Base-by-base conservation (phyloP, 164 flowering plant genomes). In the Nymphaea colorata region DNA sequence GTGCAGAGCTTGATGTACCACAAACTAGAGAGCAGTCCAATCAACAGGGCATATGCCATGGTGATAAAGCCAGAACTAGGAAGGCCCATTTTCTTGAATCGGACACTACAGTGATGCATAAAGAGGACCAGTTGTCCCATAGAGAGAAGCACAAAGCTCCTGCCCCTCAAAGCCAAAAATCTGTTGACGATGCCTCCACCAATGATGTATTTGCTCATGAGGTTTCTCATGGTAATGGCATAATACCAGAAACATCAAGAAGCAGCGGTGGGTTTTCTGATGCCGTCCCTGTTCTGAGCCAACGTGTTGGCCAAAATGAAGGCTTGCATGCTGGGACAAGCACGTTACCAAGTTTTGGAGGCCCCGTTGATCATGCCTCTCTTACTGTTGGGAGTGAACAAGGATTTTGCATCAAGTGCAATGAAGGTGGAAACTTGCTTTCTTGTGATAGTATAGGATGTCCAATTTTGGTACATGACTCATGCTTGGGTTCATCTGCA, bases 361-460 rank as follows among this genome's bases (percentile, higher is more conserved):
- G 63, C 69, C 69, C 69, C 15, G 44, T 60, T 12, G 70, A 69
- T 70, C 68, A 71, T 57, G 76, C 81, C 68, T 78, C 78, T 10
- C 66, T 66, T 66, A 59, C 62, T 59, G 77, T 69, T 44, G 69
- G 71, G 73, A 69, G 81, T 42, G 82, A 78, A 64, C 67, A 64
- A 64, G 77, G 78, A 18, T 63, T 78, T 15, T 88, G 97, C 74
- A 61, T 79, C 61, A 88, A 82, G 81, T 88, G 95, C 74, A 79
- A 77, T 60, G 70, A 69, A 73, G 84, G 79, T 51, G 90, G 86
- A 11, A 73, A 81, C 61, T 47, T 87, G 62, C 73, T 91, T 72
- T 74, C 64, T 73, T 91, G 97, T 76, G 64, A 71, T 71, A 69
- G 70, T 6, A 66, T 41, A 62, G 51, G 64, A 68, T 91, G 93